Base-by-base conservation (phyloP, 148 eudicot genomes). In the Oxyria digyna region DNA sequence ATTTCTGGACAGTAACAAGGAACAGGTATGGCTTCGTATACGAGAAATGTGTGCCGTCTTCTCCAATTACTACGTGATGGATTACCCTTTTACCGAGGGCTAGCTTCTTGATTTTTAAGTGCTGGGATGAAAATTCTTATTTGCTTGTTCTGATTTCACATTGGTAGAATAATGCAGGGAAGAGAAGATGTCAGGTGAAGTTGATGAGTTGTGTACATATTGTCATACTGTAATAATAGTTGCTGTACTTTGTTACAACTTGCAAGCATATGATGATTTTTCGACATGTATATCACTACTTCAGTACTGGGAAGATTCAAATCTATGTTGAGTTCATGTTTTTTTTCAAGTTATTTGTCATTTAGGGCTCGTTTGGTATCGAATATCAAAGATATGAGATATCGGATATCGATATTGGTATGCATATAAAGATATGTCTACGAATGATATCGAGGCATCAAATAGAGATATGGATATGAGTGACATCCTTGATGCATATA, bases 1-100 rank as follows among this genome's bases (percentile, higher is more conserved):
- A 50, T 50, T 50, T 50, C 62, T 55, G 62, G 63, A 57, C 63
- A 57, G 63, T 57, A 27, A 50, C 59, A 24, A 21, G 29, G 59
- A 21, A 50, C 13, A 50, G 27, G 59, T 50, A 50, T 50, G 27
- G 49, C 49, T 38, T 10, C 8, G 7, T 38, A 38, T 38, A 38
- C 8, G 41, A 38, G 8, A 38, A 38, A 38, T 4, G 41, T 10
- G 8, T 38, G 41, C 41, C 7, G 41, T 5, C 41, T 38, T 38
- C 41, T 38, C 7, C 4, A 4, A 38, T 38, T 38, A 38, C 41
- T 38, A 45, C 49, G 49, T n/a, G 49, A 50, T 50, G 24, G 20
- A 21, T 18, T 50, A 20, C 26, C 20, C 57, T 8, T 15, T 20
- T 50, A 21, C 20, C 17, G 20, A 45, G 21, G 50, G 17, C 14